These are phyloP conservation scores for Cordyceps cateniannulata DNA, from an alignment of 2,329 filamentous ascomycete species.

Conservation along the genomic window DNA sequence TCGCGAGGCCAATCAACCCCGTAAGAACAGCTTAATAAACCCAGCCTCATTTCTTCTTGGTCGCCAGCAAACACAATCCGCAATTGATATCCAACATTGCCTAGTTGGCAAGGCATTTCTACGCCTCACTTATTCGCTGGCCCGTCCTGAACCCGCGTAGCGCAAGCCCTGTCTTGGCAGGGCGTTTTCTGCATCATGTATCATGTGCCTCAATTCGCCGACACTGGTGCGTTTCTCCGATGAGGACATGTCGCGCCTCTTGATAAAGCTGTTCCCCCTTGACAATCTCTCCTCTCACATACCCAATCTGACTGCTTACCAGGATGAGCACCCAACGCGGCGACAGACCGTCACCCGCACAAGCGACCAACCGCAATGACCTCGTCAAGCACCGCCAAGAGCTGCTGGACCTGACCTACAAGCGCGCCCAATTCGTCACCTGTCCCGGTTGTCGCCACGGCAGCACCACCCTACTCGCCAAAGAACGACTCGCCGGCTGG, in stretches of 20 bases:
- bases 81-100: no score
- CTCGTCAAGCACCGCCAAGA: slow-evolving; percentile 1
- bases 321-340: neutral
- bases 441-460: slow-evolving; percentile 13
- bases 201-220: neutral
- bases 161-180: slow-evolving; percentile 4
- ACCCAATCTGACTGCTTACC: no score
- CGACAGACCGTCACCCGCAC: neutral
- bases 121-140: neutral
- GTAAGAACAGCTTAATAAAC: no score
- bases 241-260: neutral
- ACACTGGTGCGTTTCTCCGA: neutral
- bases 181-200: neutral
- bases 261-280: no score
- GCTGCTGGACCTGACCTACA: slow-evolving; percentile 10
- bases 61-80: no score
- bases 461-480: slow-evolving; percentile 12
- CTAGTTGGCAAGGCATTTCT: neutral
- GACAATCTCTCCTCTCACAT: no score
- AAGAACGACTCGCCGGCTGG: slow-evolving; percentile 11
- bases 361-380: neutral
- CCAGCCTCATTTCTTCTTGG: no score
- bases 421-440: slow-evolving; percentile 13
- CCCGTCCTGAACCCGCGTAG: neutral
- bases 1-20: no score